These are phyloP conservation scores for Curvularia eragrostidis DNA, from an alignment of 2,329 filamentous ascomycete species.

Conservation along the genomic window DNA sequence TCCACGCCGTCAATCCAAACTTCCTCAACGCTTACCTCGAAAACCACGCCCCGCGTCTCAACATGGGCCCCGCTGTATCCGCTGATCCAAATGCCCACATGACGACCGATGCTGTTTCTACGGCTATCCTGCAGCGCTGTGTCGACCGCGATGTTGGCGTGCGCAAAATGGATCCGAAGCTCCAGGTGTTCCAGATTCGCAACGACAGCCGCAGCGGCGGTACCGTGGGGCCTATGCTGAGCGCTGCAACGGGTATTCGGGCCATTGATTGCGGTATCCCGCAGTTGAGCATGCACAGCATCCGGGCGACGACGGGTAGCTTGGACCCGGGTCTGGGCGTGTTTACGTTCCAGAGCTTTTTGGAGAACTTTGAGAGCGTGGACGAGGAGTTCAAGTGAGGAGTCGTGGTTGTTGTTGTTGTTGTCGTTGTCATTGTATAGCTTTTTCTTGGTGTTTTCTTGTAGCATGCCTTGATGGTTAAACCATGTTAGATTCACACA, in stretches of 20 bases:
- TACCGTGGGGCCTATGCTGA: constrained; percentile 93
- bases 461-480: background rate
- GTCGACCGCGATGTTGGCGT: constrained; percentile 66
- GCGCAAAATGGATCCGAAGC: constrained; percentile 56
- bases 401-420: background rate
- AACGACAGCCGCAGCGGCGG: constrained; percentile 90
- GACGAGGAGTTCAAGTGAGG: constrained; percentile 73
- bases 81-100: constrained; percentile 92
- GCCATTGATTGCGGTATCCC: constrained; percentile 88
- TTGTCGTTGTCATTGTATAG: too few species aligned
- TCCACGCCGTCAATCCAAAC: constrained; percentile 93
- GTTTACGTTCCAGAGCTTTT: constrained; percentile 86
- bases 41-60: constrained; percentile 85
- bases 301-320: constrained; percentile 85
- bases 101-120: constrained; percentile 89
- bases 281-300: constrained; percentile 92
- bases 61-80: constrained; percentile 81
- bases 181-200: constrained; percentile 93
- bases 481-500: background rate
- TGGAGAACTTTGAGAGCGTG: constrained; percentile 84
- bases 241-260: constrained; percentile 77
- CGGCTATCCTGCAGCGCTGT: constrained; percentile 78
- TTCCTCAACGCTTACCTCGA: constrained; percentile 84
- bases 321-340: constrained; percentile 88
- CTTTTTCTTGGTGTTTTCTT: too few species aligned